Base-by-base conservation (phyloP, 2,329 filamentous ascomycete species). In the Scleromitrula shiraiana region DNA sequence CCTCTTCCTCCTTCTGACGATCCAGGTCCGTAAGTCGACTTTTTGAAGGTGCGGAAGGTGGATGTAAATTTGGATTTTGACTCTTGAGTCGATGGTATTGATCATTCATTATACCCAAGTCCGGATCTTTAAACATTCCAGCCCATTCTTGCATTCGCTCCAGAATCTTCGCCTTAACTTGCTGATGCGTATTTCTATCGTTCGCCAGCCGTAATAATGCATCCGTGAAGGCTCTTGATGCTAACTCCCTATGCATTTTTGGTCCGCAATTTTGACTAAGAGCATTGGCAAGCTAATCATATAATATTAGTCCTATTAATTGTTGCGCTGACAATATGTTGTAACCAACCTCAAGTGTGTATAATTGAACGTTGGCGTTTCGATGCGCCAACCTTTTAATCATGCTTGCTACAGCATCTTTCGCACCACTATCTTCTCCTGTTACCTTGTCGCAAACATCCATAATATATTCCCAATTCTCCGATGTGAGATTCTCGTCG, bases 141-240 rank as follows among this genome's bases (percentile, higher is more conserved):
- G 85, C 82, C 93, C 93, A 98, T 56, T 91, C 88, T 65, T 86
- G 83, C 88, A 97, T 97, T 57, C 90, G 82, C 73, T 97, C 91
- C 50, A 97, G 70, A 56, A 98, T 95, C 77, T 96, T 97, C 55
- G 88, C 81, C 70, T 97, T 97, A 64, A 98, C 93, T 67, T 95
- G 88, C 64, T 85, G 84, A 67, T 97, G 93, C 44, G 91, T 96
- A 66, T 95, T 98, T 69, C 90, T 80, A 68, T 98, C 93, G 70
- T 83, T 88, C 55, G 93, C 90, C 51, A 98, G 78, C 63, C 93
- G 83, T 54, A 97, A 75, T 40, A 98, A 74, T 51, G 91, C 88
- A 64, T 98, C 93, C 56, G 93, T 98, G 65, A 87, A 87, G 58
- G 81, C 84, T 59, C 82, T 76, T 22, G 80, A 85, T 5, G 83